Conservation (phyloP, 2,329 filamentous ascomycete genomes). For the Rutstroemia sp. region DNA sequence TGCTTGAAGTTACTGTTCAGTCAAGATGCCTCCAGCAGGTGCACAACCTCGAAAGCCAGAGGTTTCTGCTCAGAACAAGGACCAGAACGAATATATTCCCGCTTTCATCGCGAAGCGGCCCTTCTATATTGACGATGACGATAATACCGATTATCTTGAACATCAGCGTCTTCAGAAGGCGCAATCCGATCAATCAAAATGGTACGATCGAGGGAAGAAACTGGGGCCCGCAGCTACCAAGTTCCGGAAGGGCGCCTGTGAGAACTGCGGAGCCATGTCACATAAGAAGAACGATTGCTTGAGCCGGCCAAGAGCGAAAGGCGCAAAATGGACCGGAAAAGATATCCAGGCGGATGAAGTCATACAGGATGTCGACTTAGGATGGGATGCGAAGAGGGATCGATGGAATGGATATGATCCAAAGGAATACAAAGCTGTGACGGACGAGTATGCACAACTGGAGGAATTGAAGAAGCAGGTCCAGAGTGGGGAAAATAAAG, state of each 20-base stretch:
- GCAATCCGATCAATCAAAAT: conserved; percentile 62
- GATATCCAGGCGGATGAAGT: conserved; percentile 92
- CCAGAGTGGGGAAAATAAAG: conserved; percentile 36
- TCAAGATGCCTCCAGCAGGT: conserved; percentile 34
- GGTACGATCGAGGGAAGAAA: conserved; percentile 88
- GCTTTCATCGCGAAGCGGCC: conserved; percentile 97
- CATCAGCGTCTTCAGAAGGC: conserved; percentile 79
- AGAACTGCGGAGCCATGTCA: conserved; percentile 96
- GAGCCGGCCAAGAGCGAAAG: conserved; percentile 77
- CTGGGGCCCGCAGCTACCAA: conserved; percentile 85
- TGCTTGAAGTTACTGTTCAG: not conserved
- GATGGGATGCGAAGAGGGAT: conserved; percentile 97
- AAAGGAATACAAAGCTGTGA: conserved; percentile 75
- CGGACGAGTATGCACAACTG: conserved; percentile 82
- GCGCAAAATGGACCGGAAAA: conserved; percentile 85
- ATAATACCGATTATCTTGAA: conserved; percentile 82
- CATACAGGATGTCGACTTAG: conserved; percentile 75
- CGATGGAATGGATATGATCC: conserved; percentile 98
- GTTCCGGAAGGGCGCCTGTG: conserved; percentile 94
- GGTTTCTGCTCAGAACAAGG: conserved; percentile 53
- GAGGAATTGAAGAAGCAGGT: conserved; percentile 61
- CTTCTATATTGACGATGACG: conserved; percentile 82
- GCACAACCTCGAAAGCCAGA: conserved; percentile 28
- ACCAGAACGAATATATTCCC: conserved; percentile 97
- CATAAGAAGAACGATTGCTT: conserved; percentile 95